A percentile compares a stretch with the other conserved stretches of the same genome.
phyloP scores from a whole-genome alignment of 345 rosid species.

The Eucalyptus coolabah region DNA sequence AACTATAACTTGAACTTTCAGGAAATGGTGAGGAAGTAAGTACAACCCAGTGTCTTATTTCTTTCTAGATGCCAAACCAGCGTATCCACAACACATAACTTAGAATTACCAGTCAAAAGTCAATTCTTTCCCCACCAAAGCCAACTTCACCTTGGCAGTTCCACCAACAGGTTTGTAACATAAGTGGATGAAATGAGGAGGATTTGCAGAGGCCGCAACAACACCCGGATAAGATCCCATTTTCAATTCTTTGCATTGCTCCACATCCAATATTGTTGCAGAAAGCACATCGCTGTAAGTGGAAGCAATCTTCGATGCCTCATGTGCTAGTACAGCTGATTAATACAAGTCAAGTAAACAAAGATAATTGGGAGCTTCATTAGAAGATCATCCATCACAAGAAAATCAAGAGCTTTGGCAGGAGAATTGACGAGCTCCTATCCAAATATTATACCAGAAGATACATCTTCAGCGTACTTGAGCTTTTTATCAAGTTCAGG shows the following conservation, averaged over 20 bases:
- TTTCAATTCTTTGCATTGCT: constrained; percentile 75
- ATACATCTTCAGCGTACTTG: constrained; percentile 68
- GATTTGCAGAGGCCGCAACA: constrained; percentile 85
- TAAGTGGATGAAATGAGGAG: constrained; percentile 76
- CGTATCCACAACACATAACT: not conserved
- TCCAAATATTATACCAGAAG: constrained; percentile 65
- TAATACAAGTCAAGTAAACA: not conserved
- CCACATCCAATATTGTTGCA: constrained; percentile 56
- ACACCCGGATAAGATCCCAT: constrained; percentile 94
- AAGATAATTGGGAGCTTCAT: not conserved
- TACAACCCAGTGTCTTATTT: not conserved
- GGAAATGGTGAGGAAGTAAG: not conserved
- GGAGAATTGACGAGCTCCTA: constrained; percentile 79
- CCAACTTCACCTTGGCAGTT: constrained; percentile 62
- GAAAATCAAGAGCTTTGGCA: too few species aligned
- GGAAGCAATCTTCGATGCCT: constrained; percentile 79
- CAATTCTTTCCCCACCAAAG: constrained; percentile 83
- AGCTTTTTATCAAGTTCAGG: constrained; percentile 69
- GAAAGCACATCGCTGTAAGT: constrained; percentile 51
- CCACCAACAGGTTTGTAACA: constrained; percentile 64
- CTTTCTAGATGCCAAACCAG: not conserved
- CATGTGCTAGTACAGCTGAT: constrained; percentile 75
- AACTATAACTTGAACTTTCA: not conserved
- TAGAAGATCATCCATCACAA: not conserved
- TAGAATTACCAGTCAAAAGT: constrained; percentile 76